phyloP scores from a whole-genome alignment of 192 early-diverging fungal genomes.

The Backusella morwellensis region DNA sequence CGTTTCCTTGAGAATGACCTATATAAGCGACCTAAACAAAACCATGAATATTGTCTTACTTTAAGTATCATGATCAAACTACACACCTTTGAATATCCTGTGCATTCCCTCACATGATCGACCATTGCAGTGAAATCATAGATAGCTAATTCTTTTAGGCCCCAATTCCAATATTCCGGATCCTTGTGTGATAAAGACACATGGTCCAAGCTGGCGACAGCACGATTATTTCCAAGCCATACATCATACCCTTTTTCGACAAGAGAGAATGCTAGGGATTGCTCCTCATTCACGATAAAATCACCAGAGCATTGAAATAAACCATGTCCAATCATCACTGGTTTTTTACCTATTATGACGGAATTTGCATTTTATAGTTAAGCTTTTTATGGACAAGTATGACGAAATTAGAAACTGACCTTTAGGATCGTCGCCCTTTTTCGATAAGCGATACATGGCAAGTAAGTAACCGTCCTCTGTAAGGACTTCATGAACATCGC shows the following conservation, averaged over 20 bases:
- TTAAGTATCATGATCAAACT: neutral
- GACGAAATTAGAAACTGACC: conserved; percentile 2
- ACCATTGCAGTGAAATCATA: conserved; percentile 86
- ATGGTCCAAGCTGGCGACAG: conserved; percentile 37
- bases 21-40: conserved; percentile 69
- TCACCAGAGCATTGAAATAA: conserved; percentile 93
- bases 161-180: conserved; percentile 78
- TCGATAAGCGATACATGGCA: conserved; percentile 15
- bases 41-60: neutral
- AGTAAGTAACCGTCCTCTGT: conserved; percentile 30
- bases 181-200: conserved; percentile 10
- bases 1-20: conserved; percentile 94
- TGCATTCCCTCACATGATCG: conserved; percentile 37
- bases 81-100: conserved; percentile 37
- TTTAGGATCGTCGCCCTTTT: neutral
- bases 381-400: neutral
- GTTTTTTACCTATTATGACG: conserved; percentile 19
- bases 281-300: conserved; percentile 73
- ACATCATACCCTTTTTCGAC: conserved; percentile 93
- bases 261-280: conserved; percentile 77
- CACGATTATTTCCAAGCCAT: conserved; percentile 92
- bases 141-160: conserved; percentile 84
- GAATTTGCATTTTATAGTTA: neutral
- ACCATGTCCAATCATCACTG: conserved; percentile 94
- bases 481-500: conserved; percentile 6